A percentile compares a stretch with the other conserved stretches of the same genome.
These are phyloP conservation scores for Penicillium parvum DNA, from an alignment of 495 filamentous ascomycete genomes.

Conservation along the genomic window DNA sequence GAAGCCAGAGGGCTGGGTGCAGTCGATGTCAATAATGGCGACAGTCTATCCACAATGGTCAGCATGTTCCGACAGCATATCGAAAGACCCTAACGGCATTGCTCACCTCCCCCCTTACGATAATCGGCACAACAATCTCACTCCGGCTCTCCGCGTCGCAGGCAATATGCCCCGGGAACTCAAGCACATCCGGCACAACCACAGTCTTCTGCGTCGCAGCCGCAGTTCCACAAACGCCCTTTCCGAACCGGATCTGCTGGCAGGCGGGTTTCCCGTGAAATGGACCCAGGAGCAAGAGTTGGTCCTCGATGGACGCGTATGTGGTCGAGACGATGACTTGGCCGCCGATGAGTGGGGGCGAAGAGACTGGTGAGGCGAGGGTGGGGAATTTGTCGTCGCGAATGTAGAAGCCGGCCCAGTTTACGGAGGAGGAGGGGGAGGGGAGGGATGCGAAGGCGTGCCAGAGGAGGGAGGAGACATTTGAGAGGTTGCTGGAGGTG, in stretches of 20 bases:
- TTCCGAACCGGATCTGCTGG: slow-evolving; percentile 74
- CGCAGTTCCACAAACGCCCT: slow-evolving; percentile 81
- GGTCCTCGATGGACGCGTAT: slow-evolving; percentile 18
- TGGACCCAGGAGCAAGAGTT: slow-evolving; percentile 69
- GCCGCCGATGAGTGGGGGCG: slow-evolving; percentile 15
- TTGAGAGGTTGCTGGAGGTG: slow-evolving; percentile 71
- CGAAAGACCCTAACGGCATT: slow-evolving; percentile 7
- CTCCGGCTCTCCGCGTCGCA: slow-evolving; percentile 79
- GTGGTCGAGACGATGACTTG: slow-evolving; percentile 25
- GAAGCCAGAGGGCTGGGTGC: slow-evolving; percentile 64
- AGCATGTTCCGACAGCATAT: background rate
- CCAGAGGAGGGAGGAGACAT: slow-evolving; percentile 79
- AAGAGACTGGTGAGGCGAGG: slow-evolving; percentile 28
- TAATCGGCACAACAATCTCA: slow-evolving; percentile 87
- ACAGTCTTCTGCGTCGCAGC: slow-evolving; percentile 60
- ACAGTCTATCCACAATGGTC: slow-evolving; percentile 52
- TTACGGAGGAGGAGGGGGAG: slow-evolving; percentile 65
- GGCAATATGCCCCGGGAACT: slow-evolving; percentile 86
- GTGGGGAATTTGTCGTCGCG: slow-evolving; percentile 54
- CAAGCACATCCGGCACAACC: slow-evolving; percentile 68
- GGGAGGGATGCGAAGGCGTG: slow-evolving; percentile 78
- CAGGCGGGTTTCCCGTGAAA: slow-evolving; percentile 89
- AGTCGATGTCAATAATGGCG: slow-evolving; percentile 88
- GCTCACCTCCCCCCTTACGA: slow-evolving; percentile 54
- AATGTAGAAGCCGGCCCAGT: slow-evolving; percentile 93